Percentiles rank a stretch among this genome's conserved stretches.
Conservation (phyloP, 2,329 filamentous ascomycete genomes). For the Fusarium sp. region DNA sequence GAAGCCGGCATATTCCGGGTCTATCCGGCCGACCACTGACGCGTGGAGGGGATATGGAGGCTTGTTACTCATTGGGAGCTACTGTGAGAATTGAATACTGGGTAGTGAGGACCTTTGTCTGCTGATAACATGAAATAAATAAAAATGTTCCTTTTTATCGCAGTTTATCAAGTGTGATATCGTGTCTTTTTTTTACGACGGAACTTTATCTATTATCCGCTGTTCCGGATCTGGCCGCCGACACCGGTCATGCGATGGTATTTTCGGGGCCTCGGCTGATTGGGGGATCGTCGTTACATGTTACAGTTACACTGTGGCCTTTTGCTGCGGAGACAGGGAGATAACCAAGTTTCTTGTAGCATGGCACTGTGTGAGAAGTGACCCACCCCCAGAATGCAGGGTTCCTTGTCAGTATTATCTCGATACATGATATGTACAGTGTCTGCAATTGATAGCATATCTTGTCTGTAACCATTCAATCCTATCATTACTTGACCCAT, state of each 20-base stretch:
- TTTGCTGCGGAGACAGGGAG: not conserved
- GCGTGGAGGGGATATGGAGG: conserved; percentile 12
- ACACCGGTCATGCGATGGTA: conserved; percentile 2
- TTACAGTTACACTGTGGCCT: not conserved
- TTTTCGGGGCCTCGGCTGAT: not conserved
- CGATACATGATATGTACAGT: not conserved
- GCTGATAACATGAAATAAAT: not conserved
- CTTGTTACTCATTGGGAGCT: not conserved
- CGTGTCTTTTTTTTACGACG: not conserved
- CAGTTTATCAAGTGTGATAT: not conserved
- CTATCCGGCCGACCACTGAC: not conserved
- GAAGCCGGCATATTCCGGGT: not conserved
- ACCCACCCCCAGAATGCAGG: not conserved
- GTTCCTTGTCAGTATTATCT: not conserved
- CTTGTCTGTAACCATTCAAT: conserved; percentile 2
- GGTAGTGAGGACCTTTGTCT: accelerated
- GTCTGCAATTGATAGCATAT: not conserved
- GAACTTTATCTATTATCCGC: conserved; percentile 5
- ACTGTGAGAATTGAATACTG: not conserved
- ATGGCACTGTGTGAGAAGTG: not conserved
- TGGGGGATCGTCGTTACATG: conserved; percentile 1
- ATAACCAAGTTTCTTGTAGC: not conserved
- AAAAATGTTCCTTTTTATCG: not conserved
- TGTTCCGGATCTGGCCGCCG: not conserved
- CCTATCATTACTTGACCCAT: not conserved